Percentiles rank a stretch among this genome's conserved stretches.
Conservation (phyloP, 1,284 basidiomycete genomes). For the Ustilago trichophora region DNA sequence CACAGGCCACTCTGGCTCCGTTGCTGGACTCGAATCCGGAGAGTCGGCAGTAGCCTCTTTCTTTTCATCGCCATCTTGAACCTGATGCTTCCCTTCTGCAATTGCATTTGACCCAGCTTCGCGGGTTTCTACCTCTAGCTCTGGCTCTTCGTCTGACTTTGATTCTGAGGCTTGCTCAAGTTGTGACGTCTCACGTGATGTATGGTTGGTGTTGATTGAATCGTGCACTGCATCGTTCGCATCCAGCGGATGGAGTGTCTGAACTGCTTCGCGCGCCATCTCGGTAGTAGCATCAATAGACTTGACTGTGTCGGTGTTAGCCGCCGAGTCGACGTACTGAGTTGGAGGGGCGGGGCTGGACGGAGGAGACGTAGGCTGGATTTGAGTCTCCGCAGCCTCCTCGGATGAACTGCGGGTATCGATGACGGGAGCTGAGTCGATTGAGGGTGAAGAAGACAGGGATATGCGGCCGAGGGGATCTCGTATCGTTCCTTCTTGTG, state of each 20-base stretch:
- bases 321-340: not conserved
- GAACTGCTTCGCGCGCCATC: not conserved
- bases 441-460: slow-evolving; percentile 1
- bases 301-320: not conserved
- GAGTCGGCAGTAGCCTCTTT: not conserved
- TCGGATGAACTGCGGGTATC: slow-evolving; percentile 27
- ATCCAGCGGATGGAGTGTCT: too few species aligned
- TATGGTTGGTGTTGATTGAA: not conserved
- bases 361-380: slow-evolving; percentile 6
- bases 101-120: not conserved
- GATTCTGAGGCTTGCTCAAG: not conserved
- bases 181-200: not conserved
- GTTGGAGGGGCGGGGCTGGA: not conserved
- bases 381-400: slow-evolving; percentile 25
- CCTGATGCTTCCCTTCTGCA: not conserved
- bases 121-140: not conserved
- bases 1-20: not conserved
- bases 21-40: not conserved
- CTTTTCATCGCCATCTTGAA: not conserved
- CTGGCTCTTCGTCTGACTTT: not conserved
- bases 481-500: slow-evolving; percentile 35
- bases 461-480: slow-evolving; percentile 25
- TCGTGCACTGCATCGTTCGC: not conserved
- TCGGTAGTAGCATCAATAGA: too few species aligned
- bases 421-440: not conserved